phyloP scores from a whole-genome alignment of 306 rosid genomes.

The Begonia peltatifolia region DNA sequence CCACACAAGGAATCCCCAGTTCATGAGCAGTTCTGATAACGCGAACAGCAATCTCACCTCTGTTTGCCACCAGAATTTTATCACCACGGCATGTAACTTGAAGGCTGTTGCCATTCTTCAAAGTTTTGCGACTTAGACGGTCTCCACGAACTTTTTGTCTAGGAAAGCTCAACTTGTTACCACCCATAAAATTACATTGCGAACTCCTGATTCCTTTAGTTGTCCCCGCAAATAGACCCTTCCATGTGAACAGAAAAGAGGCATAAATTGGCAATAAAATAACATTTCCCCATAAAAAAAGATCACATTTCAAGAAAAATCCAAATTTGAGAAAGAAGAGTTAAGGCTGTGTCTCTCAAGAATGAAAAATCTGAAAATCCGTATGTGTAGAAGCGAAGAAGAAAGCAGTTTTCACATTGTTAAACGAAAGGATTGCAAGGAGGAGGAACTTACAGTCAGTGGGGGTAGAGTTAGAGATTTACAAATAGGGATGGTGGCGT shows the following conservation, averaged over 20 bases:
- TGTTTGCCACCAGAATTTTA: constrained; percentile 74
- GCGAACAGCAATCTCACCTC: constrained; percentile 98
- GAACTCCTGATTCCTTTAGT: constrained; percentile 40
- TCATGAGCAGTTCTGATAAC: constrained; percentile 91
- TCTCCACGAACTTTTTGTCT: constrained; percentile 30
- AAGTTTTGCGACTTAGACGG: constrained; percentile 14
- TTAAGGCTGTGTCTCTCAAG: no score
- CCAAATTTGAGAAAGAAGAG: no score
- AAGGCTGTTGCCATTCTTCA: constrained; percentile 33
- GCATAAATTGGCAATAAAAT: neutral
- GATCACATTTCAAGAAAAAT: no score
- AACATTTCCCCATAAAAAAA: neutral
- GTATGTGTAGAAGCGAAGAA: neutral
- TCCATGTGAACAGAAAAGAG: constrained; percentile 9
- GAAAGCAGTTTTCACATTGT: neutral
- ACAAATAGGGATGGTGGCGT: constrained; percentile 52
- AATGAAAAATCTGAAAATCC: no score
- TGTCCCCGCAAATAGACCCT: constrained; percentile 49
- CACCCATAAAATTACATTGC: constrained; percentile 54
- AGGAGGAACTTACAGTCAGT: constrained; percentile 31
- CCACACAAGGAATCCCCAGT: constrained; percentile 94
- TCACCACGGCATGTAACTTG: constrained; percentile 34
- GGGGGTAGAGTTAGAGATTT: constrained; percentile 39
- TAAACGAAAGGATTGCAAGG: neutral
- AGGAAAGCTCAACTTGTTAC: constrained; percentile 36